These are phyloP conservation scores for Beauveria scarabaeidicola DNA, from an alignment of 2,329 filamentous ascomycete genomes.

Conservation along the genomic window DNA sequence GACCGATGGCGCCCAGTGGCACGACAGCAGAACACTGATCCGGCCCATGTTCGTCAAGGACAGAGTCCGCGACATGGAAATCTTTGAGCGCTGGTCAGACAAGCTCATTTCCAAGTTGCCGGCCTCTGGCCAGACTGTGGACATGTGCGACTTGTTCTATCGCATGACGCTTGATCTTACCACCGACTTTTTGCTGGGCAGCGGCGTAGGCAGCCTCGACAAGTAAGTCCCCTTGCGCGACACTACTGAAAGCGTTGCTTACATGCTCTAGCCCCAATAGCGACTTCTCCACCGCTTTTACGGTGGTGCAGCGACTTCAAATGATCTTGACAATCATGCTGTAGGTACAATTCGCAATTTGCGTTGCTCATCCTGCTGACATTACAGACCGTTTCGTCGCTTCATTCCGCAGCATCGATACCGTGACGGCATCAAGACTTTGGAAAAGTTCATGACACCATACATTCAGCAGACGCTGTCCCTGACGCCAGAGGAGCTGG, in stretches of 20 bases:
- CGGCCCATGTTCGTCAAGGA: constrained; percentile 44
- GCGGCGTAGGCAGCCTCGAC: constrained; percentile 40
- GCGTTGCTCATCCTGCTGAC: not conserved
- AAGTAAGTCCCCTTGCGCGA: constrained; percentile 21
- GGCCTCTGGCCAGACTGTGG: constrained; percentile 41
- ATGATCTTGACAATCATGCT: constrained; percentile 46
- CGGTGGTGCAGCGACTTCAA: constrained; percentile 60
- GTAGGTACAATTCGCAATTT: constrained; percentile 18
- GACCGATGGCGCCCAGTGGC: constrained; percentile 44
- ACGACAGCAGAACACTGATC: constrained; percentile 43
- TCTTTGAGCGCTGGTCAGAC: constrained; percentile 52
- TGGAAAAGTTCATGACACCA: constrained; percentile 61
- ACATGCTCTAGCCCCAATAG: constrained; percentile 37
- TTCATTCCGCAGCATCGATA: constrained; percentile 53
- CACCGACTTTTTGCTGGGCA: constrained; percentile 60
- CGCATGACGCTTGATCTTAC: constrained; percentile 58
- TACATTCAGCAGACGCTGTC: constrained; percentile 60
- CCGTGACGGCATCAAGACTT: constrained; percentile 49
- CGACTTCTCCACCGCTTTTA: constrained; percentile 61
- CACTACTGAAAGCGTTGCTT: not conserved
- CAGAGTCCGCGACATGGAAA: constrained; percentile 39
- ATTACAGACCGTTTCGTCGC: constrained; percentile 44
- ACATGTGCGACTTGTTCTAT: constrained; percentile 57
- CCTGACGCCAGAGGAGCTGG: constrained; percentile 55
- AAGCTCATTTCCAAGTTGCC: constrained; percentile 52